A percentile compares a stretch with the other conserved stretches of the same genome.
Conservation (phyloP, 257 asterid genomes). For the Ocimum tenuiflorum region DNA sequence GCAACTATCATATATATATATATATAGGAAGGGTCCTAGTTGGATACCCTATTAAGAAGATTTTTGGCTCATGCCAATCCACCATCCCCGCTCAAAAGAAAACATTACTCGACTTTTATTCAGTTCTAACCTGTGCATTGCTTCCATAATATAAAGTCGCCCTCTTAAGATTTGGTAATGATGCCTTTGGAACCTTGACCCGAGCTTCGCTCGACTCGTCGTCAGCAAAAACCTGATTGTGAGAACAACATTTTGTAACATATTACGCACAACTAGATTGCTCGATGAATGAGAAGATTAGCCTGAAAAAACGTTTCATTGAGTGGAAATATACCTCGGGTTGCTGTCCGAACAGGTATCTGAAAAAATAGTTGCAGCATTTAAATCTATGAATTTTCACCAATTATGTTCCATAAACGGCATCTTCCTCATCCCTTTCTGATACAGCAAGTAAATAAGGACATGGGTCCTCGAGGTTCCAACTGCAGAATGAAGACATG, state of each 20-base stretch:
- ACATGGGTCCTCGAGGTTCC: slow-evolving; percentile 18
- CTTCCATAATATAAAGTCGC: slow-evolving; percentile 26
- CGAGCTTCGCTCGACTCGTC: slow-evolving; percentile 28
- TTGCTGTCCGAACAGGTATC: slow-evolving; percentile 26
- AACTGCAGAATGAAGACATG: slow-evolving; percentile 23
- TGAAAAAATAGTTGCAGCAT: slow-evolving; percentile 9
- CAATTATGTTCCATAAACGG: slow-evolving; percentile 28
- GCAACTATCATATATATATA: too few species aligned
- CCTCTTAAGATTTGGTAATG: slow-evolving; percentile 16
- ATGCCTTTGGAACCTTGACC: slow-evolving; percentile 20
- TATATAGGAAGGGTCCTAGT: too few species aligned
- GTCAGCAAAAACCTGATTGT: slow-evolving; percentile 37
- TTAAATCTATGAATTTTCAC: slow-evolving; percentile 16
- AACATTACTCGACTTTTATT: too few species aligned
- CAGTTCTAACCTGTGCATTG: slow-evolving; percentile 27
- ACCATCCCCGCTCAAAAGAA: too few species aligned
- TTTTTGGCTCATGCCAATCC: too few species aligned
- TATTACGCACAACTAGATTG: too few species aligned
- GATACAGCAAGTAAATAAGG: slow-evolving; percentile 29
- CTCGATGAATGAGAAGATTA: too few species aligned
- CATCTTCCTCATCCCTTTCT: slow-evolving; percentile 16
- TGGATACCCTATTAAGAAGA: too few species aligned
- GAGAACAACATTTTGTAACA: background rate
- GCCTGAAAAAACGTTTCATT: slow-evolving; percentile 31
- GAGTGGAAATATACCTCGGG: slow-evolving; percentile 28